These are phyloP conservation scores for Alnus rubra DNA, from an alignment of 306 rosid genomes.

Conservation along the genomic window DNA sequence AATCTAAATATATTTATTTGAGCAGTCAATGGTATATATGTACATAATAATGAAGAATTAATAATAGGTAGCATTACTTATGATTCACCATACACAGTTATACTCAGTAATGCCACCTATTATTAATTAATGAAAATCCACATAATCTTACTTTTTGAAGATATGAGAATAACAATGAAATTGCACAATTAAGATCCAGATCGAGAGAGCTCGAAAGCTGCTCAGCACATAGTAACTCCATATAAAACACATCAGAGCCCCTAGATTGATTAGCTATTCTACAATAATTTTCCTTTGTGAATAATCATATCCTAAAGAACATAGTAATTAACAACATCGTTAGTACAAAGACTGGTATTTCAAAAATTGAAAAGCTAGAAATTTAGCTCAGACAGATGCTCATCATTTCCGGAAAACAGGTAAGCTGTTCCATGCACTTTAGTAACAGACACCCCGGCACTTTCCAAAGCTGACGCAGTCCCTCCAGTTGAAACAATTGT, in stretches of 20 bases:
- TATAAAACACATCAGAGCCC: constrained; percentile 10
- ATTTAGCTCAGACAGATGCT: constrained; percentile 21
- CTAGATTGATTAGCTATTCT: background rate
- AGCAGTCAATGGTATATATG: background rate
- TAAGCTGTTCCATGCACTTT: constrained; percentile 75
- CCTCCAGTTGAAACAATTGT: constrained; percentile 96
- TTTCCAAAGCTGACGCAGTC: constrained; percentile 81
- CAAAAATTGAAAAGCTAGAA: constrained; percentile 10
- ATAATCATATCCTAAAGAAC: background rate
- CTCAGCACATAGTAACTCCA: background rate
- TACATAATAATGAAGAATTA: too few species aligned
- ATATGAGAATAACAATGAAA: background rate
- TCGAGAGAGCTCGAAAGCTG: background rate
- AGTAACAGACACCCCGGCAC: constrained; percentile 76
- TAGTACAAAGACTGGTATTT: background rate
- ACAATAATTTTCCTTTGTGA: background rate
- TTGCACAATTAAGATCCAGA: background rate
- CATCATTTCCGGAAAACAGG: constrained; percentile 93
- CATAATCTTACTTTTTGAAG: background rate
- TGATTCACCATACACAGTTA: background rate
- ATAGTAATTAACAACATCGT: background rate
- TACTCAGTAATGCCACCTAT: too few species aligned
- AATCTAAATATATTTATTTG: background rate
- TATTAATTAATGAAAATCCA: too few species aligned
- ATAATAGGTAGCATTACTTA: too few species aligned